Conservation (phyloP, 345 rosid genomes). For the Triadica sebifera region DNA sequence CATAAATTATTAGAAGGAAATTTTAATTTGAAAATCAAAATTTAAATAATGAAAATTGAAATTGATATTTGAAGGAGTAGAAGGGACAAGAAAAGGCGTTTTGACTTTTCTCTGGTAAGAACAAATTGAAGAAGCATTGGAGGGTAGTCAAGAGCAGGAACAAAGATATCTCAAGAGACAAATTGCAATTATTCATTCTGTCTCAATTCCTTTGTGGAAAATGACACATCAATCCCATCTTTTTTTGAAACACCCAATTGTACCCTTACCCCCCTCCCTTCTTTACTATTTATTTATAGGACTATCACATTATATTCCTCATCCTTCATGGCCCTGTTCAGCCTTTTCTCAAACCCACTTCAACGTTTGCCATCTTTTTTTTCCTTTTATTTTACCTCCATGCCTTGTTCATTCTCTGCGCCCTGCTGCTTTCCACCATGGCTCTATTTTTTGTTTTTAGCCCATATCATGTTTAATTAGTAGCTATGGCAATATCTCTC, state of each 20-base stretch:
- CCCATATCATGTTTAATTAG: slow-evolving; percentile 11
- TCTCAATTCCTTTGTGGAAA: slow-evolving; percentile 17
- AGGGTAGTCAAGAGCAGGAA: too few relatives aligned
- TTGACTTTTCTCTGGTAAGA: neutral
- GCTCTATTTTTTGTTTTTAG: neutral
- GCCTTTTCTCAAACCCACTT: too few relatives aligned
- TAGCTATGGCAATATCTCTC: slow-evolving; percentile 52
- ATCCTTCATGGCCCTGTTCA: neutral
- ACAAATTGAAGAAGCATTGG: neutral
- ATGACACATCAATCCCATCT: slow-evolving; percentile 28
- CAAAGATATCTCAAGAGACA: slow-evolving; percentile 1
- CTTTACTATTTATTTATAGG: too few relatives aligned
- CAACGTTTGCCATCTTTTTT: too few relatives aligned
- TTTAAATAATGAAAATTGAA: neutral
- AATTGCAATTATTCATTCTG: slow-evolving; percentile 14
- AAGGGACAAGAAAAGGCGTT: neutral
- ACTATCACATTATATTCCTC: neutral
- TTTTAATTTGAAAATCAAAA: neutral
- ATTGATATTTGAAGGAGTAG: neutral
- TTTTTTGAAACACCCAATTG: slow-evolving; percentile 13
- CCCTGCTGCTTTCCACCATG: neutral
- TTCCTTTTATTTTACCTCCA: neutral
- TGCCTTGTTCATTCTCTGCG: neutral
- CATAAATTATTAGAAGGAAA: too few relatives aligned
- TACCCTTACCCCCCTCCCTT: slow-evolving; percentile 16